phyloP scores from a whole-genome alignment of 2,329 filamentous ascomycete genomes.

The Colletotrichum agaves region DNA sequence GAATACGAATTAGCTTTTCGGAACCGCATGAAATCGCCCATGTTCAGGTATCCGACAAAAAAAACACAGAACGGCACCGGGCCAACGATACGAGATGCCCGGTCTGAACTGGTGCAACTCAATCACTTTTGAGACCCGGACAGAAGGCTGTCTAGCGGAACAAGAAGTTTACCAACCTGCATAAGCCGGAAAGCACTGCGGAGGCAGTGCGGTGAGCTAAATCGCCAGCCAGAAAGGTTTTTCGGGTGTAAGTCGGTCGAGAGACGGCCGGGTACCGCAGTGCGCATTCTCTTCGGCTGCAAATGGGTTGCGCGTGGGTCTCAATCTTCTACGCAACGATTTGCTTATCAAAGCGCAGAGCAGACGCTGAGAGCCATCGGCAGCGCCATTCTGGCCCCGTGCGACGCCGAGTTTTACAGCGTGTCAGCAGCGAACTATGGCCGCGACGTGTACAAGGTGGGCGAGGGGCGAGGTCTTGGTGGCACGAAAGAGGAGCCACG shows the following conservation, averaged over 20 bases:
- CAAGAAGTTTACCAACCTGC: not conserved
- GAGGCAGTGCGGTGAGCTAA: conserved; percentile 5
- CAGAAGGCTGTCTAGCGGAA: not conserved
- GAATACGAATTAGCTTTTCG: conserved; percentile 1
- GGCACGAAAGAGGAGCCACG: conserved; percentile 15
- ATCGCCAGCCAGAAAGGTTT: not conserved
- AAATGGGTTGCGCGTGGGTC: not conserved
- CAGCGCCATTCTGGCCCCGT: not conserved
- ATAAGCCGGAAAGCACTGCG: not conserved
- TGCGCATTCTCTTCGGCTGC: not conserved
- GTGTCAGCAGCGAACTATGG: conserved; percentile 25
- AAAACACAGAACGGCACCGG: not conserved
- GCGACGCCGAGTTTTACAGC: conserved; percentile 13
- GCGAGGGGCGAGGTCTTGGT: conserved; percentile 11
- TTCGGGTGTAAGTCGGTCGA: not conserved
- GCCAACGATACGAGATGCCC: not conserved
- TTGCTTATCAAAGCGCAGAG: conserved; percentile 9
- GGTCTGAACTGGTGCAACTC: not conserved
- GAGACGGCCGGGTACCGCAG: not conserved
- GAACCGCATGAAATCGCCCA: not conserved
- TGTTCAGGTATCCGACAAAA: not conserved
- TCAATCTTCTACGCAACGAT: conserved; percentile 1
- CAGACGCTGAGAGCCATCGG: not conserved
- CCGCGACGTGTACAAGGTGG: conserved; percentile 1
- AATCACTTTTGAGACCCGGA: not conserved